Percentiles rank a stretch among this genome's conserved stretches.
phyloP scores from a whole-genome alignment of 192 early-diverging fungal genomes.

The Chytriomyces sp. region DNA sequence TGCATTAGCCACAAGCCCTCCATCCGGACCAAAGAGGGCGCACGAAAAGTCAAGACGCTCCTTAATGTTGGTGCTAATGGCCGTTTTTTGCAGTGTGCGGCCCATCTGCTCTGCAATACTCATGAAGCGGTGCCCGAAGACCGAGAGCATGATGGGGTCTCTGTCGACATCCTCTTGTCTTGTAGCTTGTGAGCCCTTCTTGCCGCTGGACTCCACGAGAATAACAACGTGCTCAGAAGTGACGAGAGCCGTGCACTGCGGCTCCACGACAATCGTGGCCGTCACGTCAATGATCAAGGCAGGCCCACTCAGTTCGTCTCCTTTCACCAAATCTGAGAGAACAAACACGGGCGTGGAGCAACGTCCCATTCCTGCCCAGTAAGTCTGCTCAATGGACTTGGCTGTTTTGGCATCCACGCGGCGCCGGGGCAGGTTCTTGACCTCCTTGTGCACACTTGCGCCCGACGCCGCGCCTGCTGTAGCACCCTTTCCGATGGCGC shows the following conservation, averaged over 20 bases:
- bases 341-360: slow-evolving; percentile 71
- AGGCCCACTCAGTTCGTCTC: slow-evolving; percentile 77
- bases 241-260: slow-evolving; percentile 72
- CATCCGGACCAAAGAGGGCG: slow-evolving; percentile 88
- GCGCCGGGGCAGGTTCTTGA: slow-evolving; percentile 33
- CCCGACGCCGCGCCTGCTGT: slow-evolving; percentile 14
- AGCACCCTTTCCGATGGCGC: slow-evolving; percentile 70
- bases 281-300: slow-evolving; percentile 89
- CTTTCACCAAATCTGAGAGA: slow-evolving; percentile 63
- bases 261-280: slow-evolving; percentile 86
- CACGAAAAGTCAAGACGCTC: slow-evolving; percentile 98
- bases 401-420: not conserved
- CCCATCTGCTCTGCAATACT: slow-evolving; percentile 98
- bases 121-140: slow-evolving; percentile 98
- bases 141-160: slow-evolving; percentile 88
- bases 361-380: slow-evolving; percentile 74
- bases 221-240: slow-evolving; percentile 63
- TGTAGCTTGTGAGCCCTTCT: slow-evolving; percentile 16
- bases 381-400: slow-evolving; percentile 44
- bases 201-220: slow-evolving; percentile 31
- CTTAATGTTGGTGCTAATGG: slow-evolving; percentile 97
- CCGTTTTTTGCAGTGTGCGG: slow-evolving; percentile 88
- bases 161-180: slow-evolving; percentile 41
- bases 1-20: slow-evolving; percentile 59
- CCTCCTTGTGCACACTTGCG: slow-evolving; percentile 53